Conservation (phyloP, 495 filamentous ascomycete genomes). For the Penicillium soppii region DNA sequence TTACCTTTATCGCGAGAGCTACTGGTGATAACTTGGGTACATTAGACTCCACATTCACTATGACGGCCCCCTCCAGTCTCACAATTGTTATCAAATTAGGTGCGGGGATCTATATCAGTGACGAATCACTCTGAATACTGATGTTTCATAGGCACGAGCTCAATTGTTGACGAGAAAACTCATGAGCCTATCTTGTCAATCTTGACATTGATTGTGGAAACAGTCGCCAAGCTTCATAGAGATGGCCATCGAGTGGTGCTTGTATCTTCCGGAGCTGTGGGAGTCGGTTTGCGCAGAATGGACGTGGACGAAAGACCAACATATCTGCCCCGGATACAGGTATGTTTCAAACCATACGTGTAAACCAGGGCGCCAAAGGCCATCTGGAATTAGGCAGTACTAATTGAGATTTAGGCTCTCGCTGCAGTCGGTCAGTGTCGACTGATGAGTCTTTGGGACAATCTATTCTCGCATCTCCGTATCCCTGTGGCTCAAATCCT, state of each 20-base stretch:
- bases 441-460: slow-evolving; percentile 94
- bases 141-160: slow-evolving; percentile 77
- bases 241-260: slow-evolving; percentile 94
- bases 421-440: slow-evolving; percentile 96
- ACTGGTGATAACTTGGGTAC: not conserved
- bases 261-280: slow-evolving; percentile 95
- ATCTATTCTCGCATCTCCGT: slow-evolving; percentile 78
- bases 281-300: slow-evolving; percentile 86
- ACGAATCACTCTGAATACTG: slow-evolving; percentile 10
- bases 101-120: slow-evolving; percentile 45
- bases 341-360: slow-evolving; percentile 20
- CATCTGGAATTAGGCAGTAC: not conserved
- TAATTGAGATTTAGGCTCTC: slow-evolving; percentile 61
- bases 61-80: slow-evolving; percentile 38
- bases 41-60: slow-evolving; percentile 5
- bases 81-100: slow-evolving; percentile 94
- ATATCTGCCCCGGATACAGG: slow-evolving; percentile 80
- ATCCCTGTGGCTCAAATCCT: slow-evolving; percentile 94
- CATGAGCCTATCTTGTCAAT: slow-evolving; percentile 95
- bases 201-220: slow-evolving; percentile 87
- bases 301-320: slow-evolving; percentile 87
- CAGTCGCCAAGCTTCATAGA: slow-evolving; percentile 76
- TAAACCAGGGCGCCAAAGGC: too few relatives aligned
- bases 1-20: not conserved
- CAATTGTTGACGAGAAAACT: slow-evolving; percentile 95